Evolutionary conservation across 2,329 filamentous ascomycete genomes (phyloP).

Genomic region (Calonectria hongkongensis): DNA sequence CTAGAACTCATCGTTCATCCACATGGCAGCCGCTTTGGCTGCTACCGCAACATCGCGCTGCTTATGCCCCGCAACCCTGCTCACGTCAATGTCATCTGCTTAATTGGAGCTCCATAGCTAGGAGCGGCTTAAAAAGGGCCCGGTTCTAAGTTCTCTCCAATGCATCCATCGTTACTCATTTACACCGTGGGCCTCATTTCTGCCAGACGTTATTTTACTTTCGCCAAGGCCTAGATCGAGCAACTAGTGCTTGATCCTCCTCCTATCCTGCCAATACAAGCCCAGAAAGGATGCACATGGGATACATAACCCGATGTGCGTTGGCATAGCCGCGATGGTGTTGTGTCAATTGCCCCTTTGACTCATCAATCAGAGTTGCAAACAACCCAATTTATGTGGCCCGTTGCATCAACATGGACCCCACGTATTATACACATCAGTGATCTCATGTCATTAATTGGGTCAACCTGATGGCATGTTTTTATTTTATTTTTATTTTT

Average conservation of each 20-base stretch:
- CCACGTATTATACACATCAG: constrained; percentile 26
- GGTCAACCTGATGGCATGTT: background rate
- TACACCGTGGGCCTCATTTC: constrained; percentile 29
- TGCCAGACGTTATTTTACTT: constrained; percentile 5
- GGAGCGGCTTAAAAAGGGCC: constrained; percentile 7
- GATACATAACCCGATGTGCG: constrained; percentile 2
- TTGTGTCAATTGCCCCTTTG: background rate
- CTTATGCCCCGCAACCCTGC: constrained; percentile 20
- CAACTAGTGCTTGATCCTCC: constrained; percentile 7
- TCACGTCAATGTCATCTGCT: constrained; percentile 10
- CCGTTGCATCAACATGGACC: constrained; percentile 23
- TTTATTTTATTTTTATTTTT: background rate
- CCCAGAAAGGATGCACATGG: constrained; percentile 23
- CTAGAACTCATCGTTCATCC: constrained; percentile 13
- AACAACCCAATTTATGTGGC: background rate
- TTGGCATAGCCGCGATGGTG: constrained; percentile 17
- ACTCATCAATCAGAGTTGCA: constrained; percentile 24
- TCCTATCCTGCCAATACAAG: constrained; percentile 25
- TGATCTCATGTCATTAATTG: constrained; percentile 1
- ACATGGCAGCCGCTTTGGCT: constrained; percentile 16
- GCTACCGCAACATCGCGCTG: constrained; percentile 25
- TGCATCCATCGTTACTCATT: constrained; percentile 13
- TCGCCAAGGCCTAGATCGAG: constrained; percentile 18
- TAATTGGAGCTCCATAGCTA: constrained; percentile 24
- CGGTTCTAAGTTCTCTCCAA: constrained; percentile 2